Base-by-base conservation (phyloP, 306 rosid genomes). In the Ammopiptanthus mongolicus region DNA sequence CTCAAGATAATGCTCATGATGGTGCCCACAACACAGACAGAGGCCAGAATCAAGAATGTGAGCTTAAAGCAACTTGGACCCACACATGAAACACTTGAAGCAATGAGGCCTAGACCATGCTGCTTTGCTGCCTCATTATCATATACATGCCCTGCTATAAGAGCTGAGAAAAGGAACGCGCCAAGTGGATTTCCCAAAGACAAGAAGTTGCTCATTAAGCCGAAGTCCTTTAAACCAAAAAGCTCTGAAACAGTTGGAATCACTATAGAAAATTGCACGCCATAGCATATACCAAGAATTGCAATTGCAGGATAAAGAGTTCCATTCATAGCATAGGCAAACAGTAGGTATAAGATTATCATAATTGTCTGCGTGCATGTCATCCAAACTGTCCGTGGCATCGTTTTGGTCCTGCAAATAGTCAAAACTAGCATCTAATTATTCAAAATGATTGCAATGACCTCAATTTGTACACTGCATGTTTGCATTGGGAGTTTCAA, bases 191-290 rank as follows among this genome's bases (percentile, higher is more conserved):
- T 92, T 60, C 90, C 96, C 70, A 92, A 41, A 0, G 80, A 34
- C 89, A 90, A 85, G 81, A 90, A 85, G 69, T 87, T 92, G 85
- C 53, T 80, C 22, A 92, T 62, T 59, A 90, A 9, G 10, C 97
- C 97, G 6, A 92, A 92, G 81, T 92, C 81, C 81, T 76, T 83
- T 81, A 92, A 57, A 5, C 97, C 97, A 56, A 92, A 92, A 52
- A 92, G 88, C 80, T 92, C 97, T 1, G 97, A 92, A 62, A 92
- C 97, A 1, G 97, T 90, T 5, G 97, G 96, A 71, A 92, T 82
- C 96, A 92, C 81, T 59, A 85, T 50, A 0, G 97, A 88, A 21
- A 92, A 78, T 70, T 92, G 97, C 14, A 81, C 88, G 19, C 97
- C 97, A 3, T 82, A 92, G 91, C 97, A 90, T 82, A 82, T 74